Base-by-base conservation (phyloP, 2,329 filamentous ascomycete genomes). In the Fusarium illudens region DNA sequence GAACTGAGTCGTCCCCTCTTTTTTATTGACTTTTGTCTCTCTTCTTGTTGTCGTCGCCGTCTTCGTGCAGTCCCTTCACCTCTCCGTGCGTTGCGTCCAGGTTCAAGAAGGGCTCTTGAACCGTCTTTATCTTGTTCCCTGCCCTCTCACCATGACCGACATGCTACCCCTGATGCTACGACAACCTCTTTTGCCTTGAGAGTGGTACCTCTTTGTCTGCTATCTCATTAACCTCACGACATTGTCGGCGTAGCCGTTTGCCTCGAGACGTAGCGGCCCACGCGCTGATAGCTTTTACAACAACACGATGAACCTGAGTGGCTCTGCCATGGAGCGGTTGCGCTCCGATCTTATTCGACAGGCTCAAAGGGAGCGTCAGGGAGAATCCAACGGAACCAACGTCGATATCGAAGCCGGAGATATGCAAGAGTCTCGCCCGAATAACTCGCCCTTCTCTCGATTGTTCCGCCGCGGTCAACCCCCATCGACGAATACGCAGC, bases 301-400 rank as follows among this genome's bases (percentile, higher is more conserved):
- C n/a, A 12, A 56, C 39, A 68, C 46, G 20, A 76, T 75, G 74
- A 50, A 62, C 13, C 36, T 69, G 17, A 70, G 70, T 36, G 57
- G 58, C 13, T 55, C 65, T 32, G 63, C 65, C 20, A 75, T 79
- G 75, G 78, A 79, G 58, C 73, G 71, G 59, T 67, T 79, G 50
- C 71, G 78, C 25, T 71, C 71, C 46, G 73, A 79, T 62, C 72
- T 79, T 11, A 70, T 79, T 32, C 68, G 74, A 54, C 69, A 76
- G 50, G 76, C 77, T 36, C 72, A 71, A 42, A 64, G 68, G 27
- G 75, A 78, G 50, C 67, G 75, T 33, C 65, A 64, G 13, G 68
- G 60, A 25, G 67, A 63, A 25, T 33, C 54, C 3, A 70, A 59
- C 51, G 58, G 50, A 46, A 56, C 42, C 51, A 30, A 52, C 34